These are phyloP conservation scores for Ammopiptanthus mongolicus DNA, from an alignment of 306 rosid species.

Conservation along the genomic window DNA sequence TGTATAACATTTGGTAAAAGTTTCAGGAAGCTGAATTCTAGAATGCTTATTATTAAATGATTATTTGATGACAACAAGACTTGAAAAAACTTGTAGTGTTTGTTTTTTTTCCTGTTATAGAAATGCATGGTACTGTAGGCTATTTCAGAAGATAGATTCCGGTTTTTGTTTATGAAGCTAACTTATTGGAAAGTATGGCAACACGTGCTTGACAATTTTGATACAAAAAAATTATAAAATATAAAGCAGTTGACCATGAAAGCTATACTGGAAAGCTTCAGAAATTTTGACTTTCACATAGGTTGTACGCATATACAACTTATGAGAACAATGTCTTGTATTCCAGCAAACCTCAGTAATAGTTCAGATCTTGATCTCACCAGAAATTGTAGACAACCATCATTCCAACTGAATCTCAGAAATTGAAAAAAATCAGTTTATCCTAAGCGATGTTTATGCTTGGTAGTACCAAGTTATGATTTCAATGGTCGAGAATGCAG, in stretches of 20 bases:
- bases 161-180: background rate
- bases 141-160: background rate
- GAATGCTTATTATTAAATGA: background rate
- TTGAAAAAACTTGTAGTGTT: background rate
- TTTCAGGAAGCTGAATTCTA: slow-evolving; percentile 12
- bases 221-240: background rate
- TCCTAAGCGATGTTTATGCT: no score
- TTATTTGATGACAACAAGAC: background rate
- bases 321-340: background rate
- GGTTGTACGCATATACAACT: background rate
- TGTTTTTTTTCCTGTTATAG: background rate
- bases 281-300: background rate
- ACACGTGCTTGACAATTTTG: background rate
- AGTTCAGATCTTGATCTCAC: no score
- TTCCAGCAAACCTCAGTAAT: no score
- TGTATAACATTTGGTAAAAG: background rate
- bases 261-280: background rate
- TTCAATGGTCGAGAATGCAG: no score
- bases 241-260: background rate
- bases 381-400: no score
- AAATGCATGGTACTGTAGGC: background rate
- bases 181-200: background rate
- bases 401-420: no score
- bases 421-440: no score
- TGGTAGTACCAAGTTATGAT: no score